Conservation (phyloP, 495 filamentous ascomycete genomes). For the Tuber aestivum region DNA sequence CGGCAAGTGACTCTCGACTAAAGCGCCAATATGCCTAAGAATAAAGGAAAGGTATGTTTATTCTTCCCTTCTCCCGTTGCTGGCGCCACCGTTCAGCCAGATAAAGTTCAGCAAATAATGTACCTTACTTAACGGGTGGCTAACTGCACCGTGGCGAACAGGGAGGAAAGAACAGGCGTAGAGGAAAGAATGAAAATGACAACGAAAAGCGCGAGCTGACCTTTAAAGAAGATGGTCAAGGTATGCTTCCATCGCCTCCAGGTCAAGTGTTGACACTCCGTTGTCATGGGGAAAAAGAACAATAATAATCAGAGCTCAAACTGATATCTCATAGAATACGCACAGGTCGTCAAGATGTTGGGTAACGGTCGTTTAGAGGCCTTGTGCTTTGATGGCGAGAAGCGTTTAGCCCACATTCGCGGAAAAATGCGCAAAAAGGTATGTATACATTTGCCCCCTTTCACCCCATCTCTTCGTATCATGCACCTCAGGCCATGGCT, state of each 20-base stretch:
- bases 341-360: constrained; percentile 97
- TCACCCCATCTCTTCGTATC: not conserved
- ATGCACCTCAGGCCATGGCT: constrained; percentile 3
- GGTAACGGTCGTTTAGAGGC: constrained; percentile 96
- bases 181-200: constrained; percentile 99
- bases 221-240: constrained; percentile 98
- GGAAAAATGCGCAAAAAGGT: constrained; percentile 98
- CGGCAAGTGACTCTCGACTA: not conserved
- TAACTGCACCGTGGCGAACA: constrained; percentile 46
- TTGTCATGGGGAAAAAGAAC: not conserved
- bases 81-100: constrained; percentile 17
- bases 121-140: constrained; percentile 2
- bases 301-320: not conserved
- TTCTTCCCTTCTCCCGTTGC: not conserved
- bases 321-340: constrained; percentile 64
- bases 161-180: constrained; percentile 97
- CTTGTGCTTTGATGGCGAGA: constrained; percentile 91
- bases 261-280: not conserved
- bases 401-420: constrained; percentile 75
- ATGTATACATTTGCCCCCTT: constrained; percentile 38
- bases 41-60: constrained; percentile 88
- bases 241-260: constrained; percentile 44
- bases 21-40: constrained; percentile 76
- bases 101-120: constrained; percentile 25
- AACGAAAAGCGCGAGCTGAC: constrained; percentile 98